Conservation (phyloP, 2,329 filamentous ascomycete species). For the Aureobasidium namibiae region DNA sequence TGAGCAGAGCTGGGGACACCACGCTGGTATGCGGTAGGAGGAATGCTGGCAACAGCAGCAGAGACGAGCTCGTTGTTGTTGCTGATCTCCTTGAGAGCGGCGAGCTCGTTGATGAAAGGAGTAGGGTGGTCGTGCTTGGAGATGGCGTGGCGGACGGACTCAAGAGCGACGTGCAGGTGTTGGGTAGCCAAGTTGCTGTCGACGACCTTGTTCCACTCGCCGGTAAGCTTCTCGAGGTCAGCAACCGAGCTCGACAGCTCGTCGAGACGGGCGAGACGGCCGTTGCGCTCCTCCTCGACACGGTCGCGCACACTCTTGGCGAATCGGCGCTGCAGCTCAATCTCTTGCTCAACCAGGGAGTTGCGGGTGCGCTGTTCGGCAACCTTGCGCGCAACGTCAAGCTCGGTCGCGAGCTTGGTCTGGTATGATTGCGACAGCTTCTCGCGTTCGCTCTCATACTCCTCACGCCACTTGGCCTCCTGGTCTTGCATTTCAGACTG, state of each 20-base stretch:
- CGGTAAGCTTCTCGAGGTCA: slow-evolving; percentile 79
- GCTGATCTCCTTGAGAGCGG: slow-evolving; percentile 88
- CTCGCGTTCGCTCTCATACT: slow-evolving; percentile 82
- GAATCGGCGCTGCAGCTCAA: slow-evolving; percentile 81
- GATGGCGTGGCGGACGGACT: slow-evolving; percentile 79
- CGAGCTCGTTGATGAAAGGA: slow-evolving; percentile 86
- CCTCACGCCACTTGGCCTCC: slow-evolving; percentile 73
- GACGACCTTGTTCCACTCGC: slow-evolving; percentile 83
- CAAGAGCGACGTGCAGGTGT: slow-evolving; percentile 90
- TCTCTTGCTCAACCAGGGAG: slow-evolving; percentile 79
- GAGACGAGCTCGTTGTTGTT: slow-evolving; percentile 68
- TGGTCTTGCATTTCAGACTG: slow-evolving; percentile 75
- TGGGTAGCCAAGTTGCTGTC: slow-evolving; percentile 89
- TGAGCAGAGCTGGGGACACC: slow-evolving; percentile 77
- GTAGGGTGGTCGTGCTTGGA: slow-evolving; percentile 62
- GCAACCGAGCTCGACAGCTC: slow-evolving; percentile 69
- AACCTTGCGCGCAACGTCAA: slow-evolving; percentile 70
- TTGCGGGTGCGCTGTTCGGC: slow-evolving; percentile 78
- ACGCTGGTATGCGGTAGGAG: slow-evolving; percentile 85
- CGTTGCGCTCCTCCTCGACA: slow-evolving; percentile 81
- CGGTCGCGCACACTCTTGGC: slow-evolving; percentile 66
- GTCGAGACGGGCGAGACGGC: slow-evolving; percentile 75
- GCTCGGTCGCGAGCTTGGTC: slow-evolving; percentile 66
- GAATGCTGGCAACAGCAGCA: slow-evolving; percentile 93
- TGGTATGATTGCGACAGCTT: slow-evolving; percentile 71